Percentiles rank a stretch among this genome's conserved stretches.
These are phyloP conservation scores for Podospora pseudopauciseta DNA, from an alignment of 495 filamentous ascomycete genomes.

Conservation along the genomic window DNA sequence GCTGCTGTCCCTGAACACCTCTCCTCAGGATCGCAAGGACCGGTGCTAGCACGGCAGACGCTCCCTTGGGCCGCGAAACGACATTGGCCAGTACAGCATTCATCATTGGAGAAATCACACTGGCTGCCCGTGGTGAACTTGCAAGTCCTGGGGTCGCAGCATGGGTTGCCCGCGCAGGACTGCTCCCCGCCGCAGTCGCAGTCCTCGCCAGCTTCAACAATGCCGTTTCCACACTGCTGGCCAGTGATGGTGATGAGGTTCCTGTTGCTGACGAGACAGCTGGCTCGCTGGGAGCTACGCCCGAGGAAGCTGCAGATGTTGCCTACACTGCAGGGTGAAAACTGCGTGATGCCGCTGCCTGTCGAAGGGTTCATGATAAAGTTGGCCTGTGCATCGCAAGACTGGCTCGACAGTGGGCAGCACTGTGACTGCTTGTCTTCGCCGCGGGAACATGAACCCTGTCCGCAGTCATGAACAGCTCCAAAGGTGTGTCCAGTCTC, in stretches of 20 bases:
- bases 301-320: conserved; percentile 92
- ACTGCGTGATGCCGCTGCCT: conserved; percentile 61
- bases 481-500: conserved; percentile 95
- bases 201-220: conserved; percentile 90
- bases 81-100: conserved; percentile 75
- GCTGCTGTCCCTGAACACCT: conserved; percentile 70
- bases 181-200: conserved; percentile 86
- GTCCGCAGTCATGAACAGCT: conserved; percentile 88
- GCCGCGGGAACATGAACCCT: conserved; percentile 58
- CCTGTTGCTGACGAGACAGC: conserved; percentile 77
- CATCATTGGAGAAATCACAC: conserved; percentile 88
- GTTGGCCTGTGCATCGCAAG: conserved; percentile 69
- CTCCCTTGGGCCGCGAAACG: conserved; percentile 62
- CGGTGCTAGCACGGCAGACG: conserved; percentile 74
- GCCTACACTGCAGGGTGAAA: conserved; percentile 85
- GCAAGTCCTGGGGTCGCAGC: conserved; percentile 86
- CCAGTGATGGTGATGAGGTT: conserved; percentile 82
- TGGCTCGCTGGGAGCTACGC: conserved; percentile 70
- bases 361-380: conserved; percentile 98
- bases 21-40: conserved; percentile 80
- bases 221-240: conserved; percentile 91
- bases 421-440: conserved; percentile 69
- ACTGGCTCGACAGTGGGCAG: conserved; percentile 68
- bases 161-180: conserved; percentile 68
- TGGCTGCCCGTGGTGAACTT: conserved; percentile 72